These are phyloP conservation scores for Lecanosticta acicola DNA, from an alignment of 2,329 filamentous ascomycete species.

Conservation along the genomic window DNA sequence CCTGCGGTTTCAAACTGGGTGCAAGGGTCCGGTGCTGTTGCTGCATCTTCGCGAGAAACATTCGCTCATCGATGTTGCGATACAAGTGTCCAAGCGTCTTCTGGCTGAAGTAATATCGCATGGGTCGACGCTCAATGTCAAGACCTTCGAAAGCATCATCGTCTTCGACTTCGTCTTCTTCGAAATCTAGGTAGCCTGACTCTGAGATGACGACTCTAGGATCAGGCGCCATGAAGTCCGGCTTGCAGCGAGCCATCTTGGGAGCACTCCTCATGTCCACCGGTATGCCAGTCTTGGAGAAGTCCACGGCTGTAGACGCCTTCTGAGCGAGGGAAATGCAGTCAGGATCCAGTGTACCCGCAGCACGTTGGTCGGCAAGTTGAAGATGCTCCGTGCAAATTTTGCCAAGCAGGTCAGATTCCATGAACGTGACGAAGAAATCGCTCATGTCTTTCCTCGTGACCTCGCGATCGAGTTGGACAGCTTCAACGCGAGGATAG, in stretches of 20 bases:
- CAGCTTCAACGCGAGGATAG: constrained; percentile 56
- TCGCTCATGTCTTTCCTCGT: constrained; percentile 62
- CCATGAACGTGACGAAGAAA: constrained; percentile 76
- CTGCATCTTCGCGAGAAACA: constrained; percentile 53
- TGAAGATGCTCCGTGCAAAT: constrained; percentile 40
- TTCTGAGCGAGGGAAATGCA: constrained; percentile 38
- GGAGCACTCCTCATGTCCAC: constrained; percentile 44
- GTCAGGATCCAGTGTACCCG: constrained; percentile 30
- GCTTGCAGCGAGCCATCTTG: constrained; percentile 34
- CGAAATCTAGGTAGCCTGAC: constrained; percentile 45
- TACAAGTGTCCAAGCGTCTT: constrained; percentile 68
- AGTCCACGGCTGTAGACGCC: constrained; percentile 37
- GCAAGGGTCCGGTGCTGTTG: constrained; percentile 10
- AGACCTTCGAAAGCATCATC: constrained; percentile 37
- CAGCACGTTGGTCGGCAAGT: constrained; percentile 34
- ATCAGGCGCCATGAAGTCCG: constrained; percentile 52
- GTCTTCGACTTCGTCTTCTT: constrained; percentile 43
- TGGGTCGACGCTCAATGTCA: constrained; percentile 24
- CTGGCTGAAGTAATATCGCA: constrained; percentile 60
- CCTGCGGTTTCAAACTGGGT: not conserved
- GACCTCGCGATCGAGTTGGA: constrained; percentile 58
- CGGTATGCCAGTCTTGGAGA: constrained; percentile 55
- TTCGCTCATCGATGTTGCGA: constrained; percentile 64
- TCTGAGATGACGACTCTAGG: constrained; percentile 41
- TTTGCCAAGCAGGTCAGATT: constrained; percentile 37